Conservation (phyloP, 2,329 filamentous ascomycete species). For the Ampelomyces quisqualis region DNA sequence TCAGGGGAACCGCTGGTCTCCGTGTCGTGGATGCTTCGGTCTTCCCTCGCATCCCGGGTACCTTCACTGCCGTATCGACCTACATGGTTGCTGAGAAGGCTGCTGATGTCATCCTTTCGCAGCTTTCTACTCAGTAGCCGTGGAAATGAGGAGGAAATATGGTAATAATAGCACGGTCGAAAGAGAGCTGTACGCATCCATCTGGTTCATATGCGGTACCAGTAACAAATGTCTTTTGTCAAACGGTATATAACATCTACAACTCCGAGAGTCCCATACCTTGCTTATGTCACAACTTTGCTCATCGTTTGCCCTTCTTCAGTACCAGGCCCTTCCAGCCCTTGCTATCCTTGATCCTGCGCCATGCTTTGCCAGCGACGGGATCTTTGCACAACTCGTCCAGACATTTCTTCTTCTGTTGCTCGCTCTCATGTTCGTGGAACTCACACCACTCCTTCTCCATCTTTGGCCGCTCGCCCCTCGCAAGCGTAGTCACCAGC, state of each 20-base stretch:
- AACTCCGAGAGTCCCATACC: slow-evolving; percentile 1
- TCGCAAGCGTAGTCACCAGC: slow-evolving; percentile 35
- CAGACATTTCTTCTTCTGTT: slow-evolving; percentile 36
- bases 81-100: slow-evolving; percentile 65
- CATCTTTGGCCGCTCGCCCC: slow-evolving; percentile 37
- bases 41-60: slow-evolving; percentile 50
- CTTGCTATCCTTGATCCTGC: slow-evolving; percentile 39
- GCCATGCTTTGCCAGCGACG: slow-evolving; percentile 32
- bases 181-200: no score
- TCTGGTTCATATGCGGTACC: no score
- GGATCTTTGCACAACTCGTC: slow-evolving; percentile 36
- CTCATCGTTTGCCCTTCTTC: slow-evolving; percentile 42
- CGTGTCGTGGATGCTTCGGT: slow-evolving; percentile 48
- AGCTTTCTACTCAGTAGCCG: slow-evolving; percentile 3
- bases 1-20: slow-evolving; percentile 54
- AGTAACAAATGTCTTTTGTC: no score
- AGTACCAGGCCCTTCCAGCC: slow-evolving; percentile 41
- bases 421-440: slow-evolving; percentile 39
- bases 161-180: no score
- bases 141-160: not conserved
- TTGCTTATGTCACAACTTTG: slow-evolving; percentile 1
- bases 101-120: slow-evolving; percentile 56
- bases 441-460: slow-evolving; percentile 43
- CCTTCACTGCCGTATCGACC: slow-evolving; percentile 54
- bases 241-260: slow-evolving; percentile 1